A percentile compares a stretch with the other conserved stretches of the same genome.
Conservation (phyloP, 1,139 yeast species). For the Groenewaldozyma sp. region DNA sequence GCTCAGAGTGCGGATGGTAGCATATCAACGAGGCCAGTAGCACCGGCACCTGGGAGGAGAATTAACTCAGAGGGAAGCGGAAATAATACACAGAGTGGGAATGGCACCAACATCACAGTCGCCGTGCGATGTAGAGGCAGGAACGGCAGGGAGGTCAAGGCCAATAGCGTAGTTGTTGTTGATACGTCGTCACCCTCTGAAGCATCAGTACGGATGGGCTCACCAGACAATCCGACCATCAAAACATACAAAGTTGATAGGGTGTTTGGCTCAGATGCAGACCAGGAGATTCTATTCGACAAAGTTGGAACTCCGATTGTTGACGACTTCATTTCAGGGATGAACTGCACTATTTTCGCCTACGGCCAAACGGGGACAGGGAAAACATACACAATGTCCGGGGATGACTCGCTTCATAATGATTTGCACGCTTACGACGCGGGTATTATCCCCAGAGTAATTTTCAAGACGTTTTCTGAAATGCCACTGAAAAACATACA, state of each 20-base stretch:
- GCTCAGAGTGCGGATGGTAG: neutral
- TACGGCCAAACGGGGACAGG: slow-evolving; percentile 92
- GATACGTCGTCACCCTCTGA: slow-evolving; percentile 20
- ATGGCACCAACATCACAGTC: slow-evolving; percentile 54
- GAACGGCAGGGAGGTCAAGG: slow-evolving; percentile 56
- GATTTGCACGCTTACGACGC: slow-evolving; percentile 30
- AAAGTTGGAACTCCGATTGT: slow-evolving; percentile 53
- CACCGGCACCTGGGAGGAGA: neutral
- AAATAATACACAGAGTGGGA: slow-evolving; percentile 11
- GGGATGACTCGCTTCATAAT: slow-evolving; percentile 36
- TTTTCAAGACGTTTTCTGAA: slow-evolving; percentile 23
- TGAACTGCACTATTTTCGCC: slow-evolving; percentile 63
- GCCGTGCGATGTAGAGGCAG: slow-evolving; percentile 86
- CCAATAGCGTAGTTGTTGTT: slow-evolving; percentile 68
- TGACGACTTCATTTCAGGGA: slow-evolving; percentile 48
- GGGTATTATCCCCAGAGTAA: slow-evolving; percentile 60
- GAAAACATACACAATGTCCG: slow-evolving; percentile 81
- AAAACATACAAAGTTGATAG: slow-evolving; percentile 59
- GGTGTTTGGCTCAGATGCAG: slow-evolving; percentile 67
- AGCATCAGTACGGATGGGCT: slow-evolving; percentile 16
- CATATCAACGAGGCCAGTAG: neutral
- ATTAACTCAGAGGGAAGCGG: neutral
- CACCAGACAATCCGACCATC: slow-evolving; percentile 13
- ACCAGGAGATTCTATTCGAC: slow-evolving; percentile 50
- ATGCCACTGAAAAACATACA: slow-evolving; percentile 23